A percentile compares a stretch with the other conserved stretches of the same genome.
Evolutionary conservation across 176 grass and related monocot genomes (phyloP).

Genomic region (Cenchrus americanus): DNA sequence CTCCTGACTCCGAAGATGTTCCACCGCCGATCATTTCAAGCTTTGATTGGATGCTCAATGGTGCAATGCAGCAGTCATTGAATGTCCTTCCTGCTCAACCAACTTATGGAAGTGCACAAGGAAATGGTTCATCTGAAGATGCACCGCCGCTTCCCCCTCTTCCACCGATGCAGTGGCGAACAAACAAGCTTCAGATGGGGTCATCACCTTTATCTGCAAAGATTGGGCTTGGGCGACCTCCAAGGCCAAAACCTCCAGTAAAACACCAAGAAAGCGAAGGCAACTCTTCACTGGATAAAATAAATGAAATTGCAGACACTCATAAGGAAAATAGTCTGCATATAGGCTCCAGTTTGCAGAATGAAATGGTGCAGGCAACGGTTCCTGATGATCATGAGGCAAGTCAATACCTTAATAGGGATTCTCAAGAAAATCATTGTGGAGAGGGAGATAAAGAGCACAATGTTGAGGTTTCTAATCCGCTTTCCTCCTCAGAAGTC

Average conservation of each 20-base stretch:
- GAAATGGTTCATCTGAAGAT: slow-evolving; percentile 43
- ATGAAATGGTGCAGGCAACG: slow-evolving; percentile 36
- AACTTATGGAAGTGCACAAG: slow-evolving; percentile 30
- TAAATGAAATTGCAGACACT: slow-evolving; percentile 32
- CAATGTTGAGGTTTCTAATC: slow-evolving; percentile 33
- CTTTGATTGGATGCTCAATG: slow-evolving; percentile 55
- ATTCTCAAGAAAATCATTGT: slow-evolving; percentile 23
- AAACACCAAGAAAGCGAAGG: slow-evolving; percentile 25
- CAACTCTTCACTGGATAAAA: slow-evolving; percentile 27
- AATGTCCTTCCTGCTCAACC: slow-evolving; percentile 41
- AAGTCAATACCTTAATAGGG: slow-evolving; percentile 26
- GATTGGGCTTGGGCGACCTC: slow-evolving; percentile 47
- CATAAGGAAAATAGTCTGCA: slow-evolving; percentile 24
- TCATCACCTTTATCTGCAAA: slow-evolving; percentile 56
- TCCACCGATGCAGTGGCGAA: slow-evolving; percentile 67
- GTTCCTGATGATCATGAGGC: slow-evolving; percentile 21
- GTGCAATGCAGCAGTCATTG: slow-evolving; percentile 40
- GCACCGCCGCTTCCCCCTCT: slow-evolving; percentile 63
- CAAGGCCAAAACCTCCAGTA: slow-evolving; percentile 57
- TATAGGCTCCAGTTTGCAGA: slow-evolving; percentile 39
- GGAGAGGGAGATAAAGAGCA: slow-evolving; percentile 31
- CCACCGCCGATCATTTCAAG: slow-evolving; percentile 24
- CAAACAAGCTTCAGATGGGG: slow-evolving; percentile 51
- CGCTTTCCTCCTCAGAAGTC: slow-evolving; percentile 32
- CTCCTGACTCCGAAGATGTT: slow-evolving; percentile 37